phyloP scores from a whole-genome alignment of 257 asterid species.

The Jacaranda mimosifolia region DNA sequence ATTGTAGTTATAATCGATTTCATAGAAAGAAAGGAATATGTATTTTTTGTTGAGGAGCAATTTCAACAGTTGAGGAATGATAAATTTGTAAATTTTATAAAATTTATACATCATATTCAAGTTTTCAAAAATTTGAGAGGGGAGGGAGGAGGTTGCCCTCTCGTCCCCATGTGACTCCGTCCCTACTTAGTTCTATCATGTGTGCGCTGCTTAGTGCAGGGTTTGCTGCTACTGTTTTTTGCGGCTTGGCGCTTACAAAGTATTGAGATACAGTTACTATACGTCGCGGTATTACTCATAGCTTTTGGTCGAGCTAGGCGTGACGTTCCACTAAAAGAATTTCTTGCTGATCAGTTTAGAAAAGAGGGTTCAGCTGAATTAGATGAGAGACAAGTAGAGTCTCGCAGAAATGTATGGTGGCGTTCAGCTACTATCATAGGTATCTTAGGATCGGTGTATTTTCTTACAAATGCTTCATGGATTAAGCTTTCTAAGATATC shows the following conservation, averaged over 20 bases:
- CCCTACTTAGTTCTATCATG: too few relatives aligned
- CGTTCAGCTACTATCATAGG: conserved; percentile 20
- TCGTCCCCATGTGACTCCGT: too few relatives aligned
- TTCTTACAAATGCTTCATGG: conserved; percentile 1
- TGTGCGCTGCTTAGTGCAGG: background rate
- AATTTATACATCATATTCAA: too few relatives aligned
- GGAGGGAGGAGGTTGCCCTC: too few relatives aligned
- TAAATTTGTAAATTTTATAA: too few relatives aligned
- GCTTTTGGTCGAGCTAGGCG: conserved; percentile 17
- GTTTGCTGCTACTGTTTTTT: background rate
- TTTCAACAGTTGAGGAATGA: too few relatives aligned
- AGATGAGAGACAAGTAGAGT: conserved; percentile 6
- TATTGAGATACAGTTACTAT: background rate
- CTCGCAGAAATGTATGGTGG: conserved; percentile 29
- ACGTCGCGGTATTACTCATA: background rate
- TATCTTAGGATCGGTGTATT: background rate
- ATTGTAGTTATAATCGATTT: too few relatives aligned
- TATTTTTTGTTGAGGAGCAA: too few relatives aligned
- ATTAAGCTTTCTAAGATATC: background rate
- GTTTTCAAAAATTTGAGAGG: too few relatives aligned
- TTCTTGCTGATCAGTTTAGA: conserved; percentile 14
- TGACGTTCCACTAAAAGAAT: background rate
- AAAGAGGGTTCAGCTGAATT: background rate
- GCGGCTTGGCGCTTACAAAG: background rate
- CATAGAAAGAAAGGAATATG: too few relatives aligned